Percentiles rank a stretch among this genome's conserved stretches.
Evolutionary conservation across 2,329 filamentous ascomycete species (phyloP).

Genomic region (Cordyceps farinosa): DNA sequence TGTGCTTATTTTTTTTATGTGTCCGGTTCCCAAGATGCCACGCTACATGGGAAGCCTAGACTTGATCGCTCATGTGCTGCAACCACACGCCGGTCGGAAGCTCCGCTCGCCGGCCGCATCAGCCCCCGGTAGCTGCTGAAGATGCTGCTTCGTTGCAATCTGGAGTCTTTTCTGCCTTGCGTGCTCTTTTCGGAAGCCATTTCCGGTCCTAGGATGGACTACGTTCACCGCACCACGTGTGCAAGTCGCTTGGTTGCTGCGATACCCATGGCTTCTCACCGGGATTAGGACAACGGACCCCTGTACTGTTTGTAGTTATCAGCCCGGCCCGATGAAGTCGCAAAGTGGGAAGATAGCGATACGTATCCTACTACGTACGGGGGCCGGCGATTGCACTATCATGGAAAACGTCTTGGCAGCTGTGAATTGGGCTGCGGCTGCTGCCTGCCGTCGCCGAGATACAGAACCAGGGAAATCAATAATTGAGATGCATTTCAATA

Average conservation of each 20-base stretch:
- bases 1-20: not conserved
- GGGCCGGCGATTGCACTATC: too few species aligned
- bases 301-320: not conserved
- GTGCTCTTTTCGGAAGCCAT: not conserved
- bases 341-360: not conserved
- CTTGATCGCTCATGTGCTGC: too few species aligned
- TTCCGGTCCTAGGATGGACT: not conserved
- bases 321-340: not conserved
- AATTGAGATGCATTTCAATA: too few species aligned
- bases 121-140: not conserved
- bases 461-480: too few species aligned
- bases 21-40: not conserved
- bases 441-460: too few species aligned
- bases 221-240: not conserved
- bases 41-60: not conserved
- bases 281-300: not conserved
- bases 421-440: too few species aligned
- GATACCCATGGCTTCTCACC: not conserved
- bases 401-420: too few species aligned
- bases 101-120: not conserved
- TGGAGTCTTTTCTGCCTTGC: not conserved
- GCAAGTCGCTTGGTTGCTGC: not conserved
- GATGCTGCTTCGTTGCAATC: not conserved
- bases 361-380: too few species aligned
- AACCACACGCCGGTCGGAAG: too few species aligned